Evolutionary conservation across 306 rosid species (phyloP).

Genomic region (Adenanthera pavonina): DNA sequence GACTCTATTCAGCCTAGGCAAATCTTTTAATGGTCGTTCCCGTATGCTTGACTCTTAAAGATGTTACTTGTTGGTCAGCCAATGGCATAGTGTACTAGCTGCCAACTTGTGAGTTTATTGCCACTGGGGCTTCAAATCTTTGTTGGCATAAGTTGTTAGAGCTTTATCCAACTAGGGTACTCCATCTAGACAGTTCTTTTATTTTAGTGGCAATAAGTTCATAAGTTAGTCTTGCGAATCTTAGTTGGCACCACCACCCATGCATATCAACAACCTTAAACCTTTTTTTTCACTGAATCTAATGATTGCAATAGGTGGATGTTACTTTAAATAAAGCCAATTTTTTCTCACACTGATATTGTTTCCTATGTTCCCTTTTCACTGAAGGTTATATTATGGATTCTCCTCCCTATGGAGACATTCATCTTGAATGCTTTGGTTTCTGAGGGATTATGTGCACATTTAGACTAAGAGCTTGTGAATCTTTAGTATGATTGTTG

Average conservation of each 20-base stretch:
- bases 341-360: too few species aligned
- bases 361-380: background rate
- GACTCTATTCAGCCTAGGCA: background rate
- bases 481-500: background rate
- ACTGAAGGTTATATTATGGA: background rate
- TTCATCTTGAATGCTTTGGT: background rate
- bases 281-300: too few species aligned
- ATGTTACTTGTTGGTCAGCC: background rate
- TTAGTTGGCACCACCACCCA: background rate
- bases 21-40: background rate
- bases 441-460: background rate
- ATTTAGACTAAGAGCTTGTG: background rate
- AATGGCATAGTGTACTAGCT: background rate
- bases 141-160: slow-evolving; percentile 2
- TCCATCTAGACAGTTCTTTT: background rate
- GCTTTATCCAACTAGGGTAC: background rate
- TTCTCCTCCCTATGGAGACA: background rate
- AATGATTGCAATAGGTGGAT: background rate
- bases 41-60: slow-evolving; percentile 19
- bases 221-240: background rate
- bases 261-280: too few species aligned
- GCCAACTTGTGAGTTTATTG: background rate
- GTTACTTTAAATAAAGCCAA: background rate
- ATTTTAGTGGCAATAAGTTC: slow-evolving; percentile 10
- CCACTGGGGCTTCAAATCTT: background rate